These are phyloP conservation scores for Quercus aquifolioides DNA, from an alignment of 306 rosid species.

Conservation along the genomic window DNA sequence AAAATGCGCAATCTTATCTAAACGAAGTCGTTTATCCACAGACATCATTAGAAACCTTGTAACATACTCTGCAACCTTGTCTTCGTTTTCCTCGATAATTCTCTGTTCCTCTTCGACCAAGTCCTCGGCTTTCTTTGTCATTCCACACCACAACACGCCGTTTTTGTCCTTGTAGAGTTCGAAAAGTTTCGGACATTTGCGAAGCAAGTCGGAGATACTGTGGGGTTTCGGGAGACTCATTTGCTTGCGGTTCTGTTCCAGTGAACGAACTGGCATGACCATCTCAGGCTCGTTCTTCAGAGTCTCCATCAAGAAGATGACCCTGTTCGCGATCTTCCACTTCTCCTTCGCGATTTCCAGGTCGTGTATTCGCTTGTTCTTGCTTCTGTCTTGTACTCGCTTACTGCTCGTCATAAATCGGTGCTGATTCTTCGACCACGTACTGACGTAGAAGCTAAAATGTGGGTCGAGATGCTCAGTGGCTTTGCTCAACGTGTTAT, in stretches of 20 bases:
- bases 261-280: conserved; percentile 57
- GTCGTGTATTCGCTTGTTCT: conserved; percentile 56
- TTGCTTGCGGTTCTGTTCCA: conserved; percentile 51
- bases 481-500: no score
- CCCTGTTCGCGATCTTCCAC: conserved; percentile 60
- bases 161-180: conserved; percentile 53
- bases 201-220: conserved; percentile 62
- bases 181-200: conserved; percentile 60
- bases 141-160: conserved; percentile 68
- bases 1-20: conserved; percentile 60
- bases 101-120: conserved; percentile 52
- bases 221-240: conserved; percentile 79
- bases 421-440: conserved; percentile 19
- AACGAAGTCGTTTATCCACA: conserved; percentile 49
- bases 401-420: conserved; percentile 53
- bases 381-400: conserved; percentile 55
- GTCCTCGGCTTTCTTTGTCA: conserved; percentile 54
- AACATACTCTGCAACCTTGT: conserved; percentile 65
- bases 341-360: conserved; percentile 74
- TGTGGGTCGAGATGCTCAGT: background rate
- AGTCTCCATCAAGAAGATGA: conserved; percentile 56
- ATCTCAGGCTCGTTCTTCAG: conserved; percentile 70
- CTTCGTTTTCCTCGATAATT: conserved; percentile 37
- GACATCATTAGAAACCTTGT: conserved; percentile 81
- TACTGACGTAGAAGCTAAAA: background rate